Evolutionary conservation across 768 basidiomycete species (phyloP), one percentile per base, ranked within the genome.

Genomic region (Flagelloscypha sp.): DNA sequence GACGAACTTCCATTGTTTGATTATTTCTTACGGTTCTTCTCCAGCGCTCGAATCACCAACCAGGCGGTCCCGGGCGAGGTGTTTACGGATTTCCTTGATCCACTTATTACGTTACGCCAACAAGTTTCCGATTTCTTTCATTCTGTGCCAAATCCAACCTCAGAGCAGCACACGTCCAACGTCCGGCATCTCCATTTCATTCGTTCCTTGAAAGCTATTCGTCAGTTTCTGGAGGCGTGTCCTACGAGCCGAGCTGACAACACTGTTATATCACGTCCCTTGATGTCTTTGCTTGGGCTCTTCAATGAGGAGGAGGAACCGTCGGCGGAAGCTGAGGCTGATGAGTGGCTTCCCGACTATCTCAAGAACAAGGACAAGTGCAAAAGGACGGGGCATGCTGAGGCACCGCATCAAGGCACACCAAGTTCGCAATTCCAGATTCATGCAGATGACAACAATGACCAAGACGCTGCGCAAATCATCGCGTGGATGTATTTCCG

Each of bases 381-480:
- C 18, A 12, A 22, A 22, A 15, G 12, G 19, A 12, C 19, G 15
- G 22, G 17, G 33, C 15, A 28, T 38, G 37, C 16, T 27, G 6
- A 37, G 35, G n/a, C 41, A 37, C n/a, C 41, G 30, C 11, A 25
- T 42, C n/a, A 27, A 29, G 31, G 38, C n/a, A n/a, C n/a, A n/a
- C n/a, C n/a, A n/a, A n/a, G n/a, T n/a, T n/a, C n/a, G n/a, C n/a
- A 42, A 11, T 42, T 42, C 22, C 27, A 24, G 15, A 12, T 42
- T 12, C 18, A n/a, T 8, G 25, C 41, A 7, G 41, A 42, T 22
- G 12, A 23, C 5, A 30, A 42, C 21, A 19, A 38, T 10, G 41
- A 25, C 15, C 16, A 24, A 12, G 41, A 42, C 31, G 41, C 38
- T 5, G 23, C 33, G 6, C 29, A 42, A 23, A 25, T 42, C 8